phyloP scores from a whole-genome alignment of 345 rosid genomes.

The Salix dunnii region DNA sequence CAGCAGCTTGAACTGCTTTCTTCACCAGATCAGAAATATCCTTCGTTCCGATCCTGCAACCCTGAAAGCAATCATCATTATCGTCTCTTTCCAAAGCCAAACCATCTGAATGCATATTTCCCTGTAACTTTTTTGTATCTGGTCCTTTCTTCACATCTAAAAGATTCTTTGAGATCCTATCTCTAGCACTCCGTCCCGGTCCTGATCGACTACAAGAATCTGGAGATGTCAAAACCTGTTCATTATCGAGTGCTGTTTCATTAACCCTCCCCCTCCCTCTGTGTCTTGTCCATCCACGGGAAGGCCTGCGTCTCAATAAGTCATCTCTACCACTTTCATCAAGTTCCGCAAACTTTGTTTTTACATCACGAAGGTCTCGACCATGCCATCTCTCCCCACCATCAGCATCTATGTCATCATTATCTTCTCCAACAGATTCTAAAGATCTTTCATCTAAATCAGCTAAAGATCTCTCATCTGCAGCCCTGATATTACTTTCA shows the following conservation, averaged over 20 bases:
- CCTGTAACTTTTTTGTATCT: conserved; percentile 46
- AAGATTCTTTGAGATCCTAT: conserved; percentile 43
- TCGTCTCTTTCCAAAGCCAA: conserved; percentile 61
- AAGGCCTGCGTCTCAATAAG: conserved; percentile 53
- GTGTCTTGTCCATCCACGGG: conserved; percentile 55
- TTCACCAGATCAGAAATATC: conserved; percentile 74
- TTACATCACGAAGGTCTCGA: conserved; percentile 46
- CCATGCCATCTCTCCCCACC: conserved; percentile 46
- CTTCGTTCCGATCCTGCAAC: conserved; percentile 70
- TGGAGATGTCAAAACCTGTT: conserved; percentile 57
- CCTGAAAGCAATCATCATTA: conserved; percentile 67
- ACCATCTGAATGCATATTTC: conserved; percentile 39
- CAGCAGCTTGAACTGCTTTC: conserved; percentile 89
- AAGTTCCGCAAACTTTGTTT: conserved; percentile 49
- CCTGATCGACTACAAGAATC: conserved; percentile 57
- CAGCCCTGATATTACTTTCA: conserved; percentile 33
- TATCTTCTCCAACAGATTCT: conserved; percentile 47
- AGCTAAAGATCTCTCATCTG: conserved; percentile 38
- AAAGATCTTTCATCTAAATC: conserved; percentile 35
- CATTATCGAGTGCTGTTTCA: conserved; percentile 58
- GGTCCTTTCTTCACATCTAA: conserved; percentile 47
- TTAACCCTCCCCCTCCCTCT: conserved; percentile 66
- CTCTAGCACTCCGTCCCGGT: conserved; percentile 46
- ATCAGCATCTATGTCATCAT: conserved; percentile 43
- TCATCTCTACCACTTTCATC: conserved; percentile 81